phyloP scores from a whole-genome alignment of 495 filamentous ascomycete genomes.

The Aspergillus sclerotioniger region DNA sequence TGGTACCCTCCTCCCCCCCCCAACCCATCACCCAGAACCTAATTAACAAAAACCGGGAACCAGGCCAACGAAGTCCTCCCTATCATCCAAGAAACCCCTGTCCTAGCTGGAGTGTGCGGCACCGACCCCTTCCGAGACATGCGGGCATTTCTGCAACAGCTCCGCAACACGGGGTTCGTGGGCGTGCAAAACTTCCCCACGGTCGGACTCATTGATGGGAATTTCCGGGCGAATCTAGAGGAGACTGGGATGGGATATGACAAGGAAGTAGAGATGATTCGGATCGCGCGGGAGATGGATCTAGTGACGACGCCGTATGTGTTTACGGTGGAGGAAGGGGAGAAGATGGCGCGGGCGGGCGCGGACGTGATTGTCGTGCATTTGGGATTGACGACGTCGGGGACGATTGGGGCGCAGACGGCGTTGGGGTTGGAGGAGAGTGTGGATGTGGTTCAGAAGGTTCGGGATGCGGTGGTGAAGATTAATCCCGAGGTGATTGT shows the following conservation, averaged over 20 bases:
- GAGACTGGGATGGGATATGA: conserved; percentile 69
- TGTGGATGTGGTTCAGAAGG: conserved; percentile 57
- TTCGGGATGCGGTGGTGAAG: conserved; percentile 56
- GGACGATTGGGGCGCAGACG: conserved; percentile 59
- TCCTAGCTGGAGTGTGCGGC: conserved; percentile 65
- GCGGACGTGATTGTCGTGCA: conserved; percentile 70
- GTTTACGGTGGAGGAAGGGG: conserved; percentile 58
- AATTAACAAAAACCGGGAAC: not conserved
- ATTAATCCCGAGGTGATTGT: conserved; percentile 60
- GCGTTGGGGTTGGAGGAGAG: conserved; percentile 62
- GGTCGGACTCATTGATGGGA: conserved; percentile 67
- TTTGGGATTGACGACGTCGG: conserved; percentile 64
- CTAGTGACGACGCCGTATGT: conserved; percentile 69
- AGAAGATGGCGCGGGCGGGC: conserved; percentile 58
- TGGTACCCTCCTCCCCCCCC: conserved; percentile 45
- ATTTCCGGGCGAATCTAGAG: conserved; percentile 63
- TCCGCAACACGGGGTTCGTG: conserved; percentile 58
- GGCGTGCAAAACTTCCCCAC: conserved; percentile 75
- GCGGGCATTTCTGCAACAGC: conserved; percentile 52
- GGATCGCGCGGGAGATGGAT: conserved; percentile 51
- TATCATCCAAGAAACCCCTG: conserved; percentile 56
- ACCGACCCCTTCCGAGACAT: conserved; percentile 65
- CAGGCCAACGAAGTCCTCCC: conserved; percentile 59
- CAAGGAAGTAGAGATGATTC: conserved; percentile 63
- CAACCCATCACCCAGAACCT: no score